Evolutionary conservation across 805 yeast species (phyloP).

Genomic region (Wickerhamomyces queroliae): DNA sequence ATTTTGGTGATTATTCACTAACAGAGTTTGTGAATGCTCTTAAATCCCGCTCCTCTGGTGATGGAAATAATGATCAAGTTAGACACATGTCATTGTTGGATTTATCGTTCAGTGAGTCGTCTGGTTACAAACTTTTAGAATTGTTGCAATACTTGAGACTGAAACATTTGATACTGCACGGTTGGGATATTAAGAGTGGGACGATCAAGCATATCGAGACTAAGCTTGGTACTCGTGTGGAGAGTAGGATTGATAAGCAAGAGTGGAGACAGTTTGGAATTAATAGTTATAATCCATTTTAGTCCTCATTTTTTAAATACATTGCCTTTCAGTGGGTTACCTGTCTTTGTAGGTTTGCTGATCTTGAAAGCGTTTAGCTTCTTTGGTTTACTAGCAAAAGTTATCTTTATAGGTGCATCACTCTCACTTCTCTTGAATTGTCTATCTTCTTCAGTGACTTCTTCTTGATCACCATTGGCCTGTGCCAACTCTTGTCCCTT

Average conservation of each 20-base stretch:
- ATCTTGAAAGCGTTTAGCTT: slow-evolving; percentile 17
- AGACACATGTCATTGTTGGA: slow-evolving; percentile 12
- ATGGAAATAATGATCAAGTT: background rate
- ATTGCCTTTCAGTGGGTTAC: slow-evolving; percentile 9
- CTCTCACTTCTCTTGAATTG: background rate
- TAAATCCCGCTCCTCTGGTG: no score
- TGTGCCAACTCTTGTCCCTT: slow-evolving; percentile 27
- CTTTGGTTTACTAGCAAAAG: slow-evolving; percentile 5
- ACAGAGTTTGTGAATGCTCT: slow-evolving; percentile 10
- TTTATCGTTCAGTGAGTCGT: slow-evolving; percentile 17
- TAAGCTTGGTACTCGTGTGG: slow-evolving; percentile 14
- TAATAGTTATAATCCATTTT: slow-evolving; percentile 18
- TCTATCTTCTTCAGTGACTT: background rate
- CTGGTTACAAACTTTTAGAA: slow-evolving; percentile 19
- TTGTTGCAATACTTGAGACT: slow-evolving; percentile 9
- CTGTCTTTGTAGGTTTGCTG: slow-evolving; percentile 5
- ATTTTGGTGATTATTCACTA: slow-evolving; percentile 18
- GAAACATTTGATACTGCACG: slow-evolving; percentile 14
- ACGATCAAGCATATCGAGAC: slow-evolving; percentile 15
- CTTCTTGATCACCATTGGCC: background rate
- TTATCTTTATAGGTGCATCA: slow-evolving; percentile 10
- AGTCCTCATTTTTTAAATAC: slow-evolving; percentile 8
- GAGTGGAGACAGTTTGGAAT: slow-evolving; percentile 20
- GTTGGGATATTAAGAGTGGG: slow-evolving; percentile 12
- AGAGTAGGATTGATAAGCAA: slow-evolving; percentile 14